Conservation (phyloP, 208 protist genomes). For the Blastocrithidia nonstop region DNA sequence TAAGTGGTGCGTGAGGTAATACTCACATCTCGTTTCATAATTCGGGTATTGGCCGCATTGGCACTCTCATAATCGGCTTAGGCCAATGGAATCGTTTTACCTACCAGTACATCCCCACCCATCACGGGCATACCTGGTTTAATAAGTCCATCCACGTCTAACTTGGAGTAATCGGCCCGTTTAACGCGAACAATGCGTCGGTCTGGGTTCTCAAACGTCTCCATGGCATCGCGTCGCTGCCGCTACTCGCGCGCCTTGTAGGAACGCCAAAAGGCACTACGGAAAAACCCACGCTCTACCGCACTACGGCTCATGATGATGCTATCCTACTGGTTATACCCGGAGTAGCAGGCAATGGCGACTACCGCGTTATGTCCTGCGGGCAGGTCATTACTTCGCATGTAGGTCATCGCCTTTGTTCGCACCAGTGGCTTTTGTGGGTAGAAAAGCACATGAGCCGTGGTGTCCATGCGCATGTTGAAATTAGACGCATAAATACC, state of each 20-base stretch:
- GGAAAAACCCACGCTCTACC: conserved; percentile 96
- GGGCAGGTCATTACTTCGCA: conserved; percentile 91
- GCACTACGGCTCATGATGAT: conserved; percentile 94
- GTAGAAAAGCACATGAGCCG: conserved; percentile 96
- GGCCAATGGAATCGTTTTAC: conserved; percentile 70
- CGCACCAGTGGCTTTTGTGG: conserved; percentile 95
- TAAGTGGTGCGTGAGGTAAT: conserved; percentile 76
- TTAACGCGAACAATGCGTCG: conserved; percentile 70
- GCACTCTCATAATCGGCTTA: conserved; percentile 16
- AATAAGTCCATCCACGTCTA: conserved; percentile 93
- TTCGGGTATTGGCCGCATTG: conserved; percentile 42
- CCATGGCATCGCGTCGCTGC: conserved; percentile 33
- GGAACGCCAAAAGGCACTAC: conserved; percentile 89
- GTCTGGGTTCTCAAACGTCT: conserved; percentile 91
- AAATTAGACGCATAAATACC: conserved; percentile 93
- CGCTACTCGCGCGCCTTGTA: conserved; percentile 74
- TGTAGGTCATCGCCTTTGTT: conserved; percentile 93
- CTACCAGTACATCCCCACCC: conserved; percentile 87
- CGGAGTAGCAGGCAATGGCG: conserved; percentile 98
- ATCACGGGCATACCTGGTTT: conserved; percentile 72
- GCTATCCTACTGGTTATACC: conserved; percentile 99
- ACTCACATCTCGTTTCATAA: conserved; percentile 70
- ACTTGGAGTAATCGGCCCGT: conserved; percentile 89
- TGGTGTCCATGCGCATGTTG: conserved; percentile 95
- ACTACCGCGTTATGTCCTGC: conserved; percentile 98